Evolutionary conservation across 2,329 filamentous ascomycete species (phyloP).

Genomic region (Pseudogymnoascus verrucosus): DNA sequence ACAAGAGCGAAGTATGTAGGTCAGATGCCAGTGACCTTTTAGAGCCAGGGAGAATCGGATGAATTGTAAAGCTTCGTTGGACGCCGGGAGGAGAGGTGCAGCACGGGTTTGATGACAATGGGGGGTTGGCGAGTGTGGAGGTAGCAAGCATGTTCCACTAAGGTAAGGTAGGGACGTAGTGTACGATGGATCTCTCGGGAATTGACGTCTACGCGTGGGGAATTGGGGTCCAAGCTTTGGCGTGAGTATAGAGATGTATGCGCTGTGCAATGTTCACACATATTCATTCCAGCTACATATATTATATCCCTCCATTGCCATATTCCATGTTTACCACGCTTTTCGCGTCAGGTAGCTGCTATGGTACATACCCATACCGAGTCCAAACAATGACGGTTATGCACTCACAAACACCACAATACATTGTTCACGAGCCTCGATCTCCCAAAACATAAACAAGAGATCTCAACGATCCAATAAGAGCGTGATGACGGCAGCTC

Average conservation of each 20-base stretch:
- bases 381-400: background rate
- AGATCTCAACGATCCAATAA: background rate
- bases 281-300: background rate
- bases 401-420: background rate
- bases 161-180: constrained; percentile 7
- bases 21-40: constrained; percentile 6
- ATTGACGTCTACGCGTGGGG: constrained; percentile 6
- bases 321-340: background rate
- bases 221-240: constrained; percentile 7
- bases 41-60: background rate
- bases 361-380: background rate
- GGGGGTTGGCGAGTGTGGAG: constrained; percentile 7
- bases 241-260: background rate
- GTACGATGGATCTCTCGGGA: constrained; percentile 8
- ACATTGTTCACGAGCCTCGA: constrained; percentile 4
- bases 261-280: background rate
- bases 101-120: constrained; percentile 6
- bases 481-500: background rate
- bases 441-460: constrained; percentile 2
- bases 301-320: background rate
- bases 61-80: constrained; percentile 2
- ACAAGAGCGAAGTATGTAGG: constrained; percentile 1
- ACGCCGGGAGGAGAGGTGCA: constrained; percentile 4
- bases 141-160: constrained; percentile 7
- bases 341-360: background rate